These are phyloP conservation scores for Suillus ampliporus DNA, from an alignment of 768 basidiomycete species.

Conservation along the genomic window DNA sequence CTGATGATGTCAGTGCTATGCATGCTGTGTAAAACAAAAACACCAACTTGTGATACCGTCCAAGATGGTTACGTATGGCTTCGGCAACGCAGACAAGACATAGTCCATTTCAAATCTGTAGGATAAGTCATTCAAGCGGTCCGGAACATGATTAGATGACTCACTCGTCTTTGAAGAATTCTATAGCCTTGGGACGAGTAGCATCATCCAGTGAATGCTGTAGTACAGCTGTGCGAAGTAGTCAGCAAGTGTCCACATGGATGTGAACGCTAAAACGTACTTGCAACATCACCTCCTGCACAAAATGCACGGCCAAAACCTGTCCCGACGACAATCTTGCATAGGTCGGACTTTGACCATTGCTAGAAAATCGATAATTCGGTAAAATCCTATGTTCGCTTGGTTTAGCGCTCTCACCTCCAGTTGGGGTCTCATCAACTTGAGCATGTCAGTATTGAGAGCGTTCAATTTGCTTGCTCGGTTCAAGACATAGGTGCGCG, in stretches of 20 bases:
- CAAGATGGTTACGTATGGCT: conserved; percentile 90
- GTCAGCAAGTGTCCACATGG: conserved; percentile 9
- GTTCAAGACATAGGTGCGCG: conserved; percentile 80
- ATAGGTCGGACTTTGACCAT: conserved; percentile 76
- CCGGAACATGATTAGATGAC: conserved; percentile 37
- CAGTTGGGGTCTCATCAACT: conserved; percentile 70
- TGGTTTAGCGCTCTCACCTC: conserved; percentile 58
- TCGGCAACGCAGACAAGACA: conserved; percentile 68
- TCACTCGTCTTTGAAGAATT: conserved; percentile 91
- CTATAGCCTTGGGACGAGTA: conserved; percentile 68
- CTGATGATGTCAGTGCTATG: conserved; percentile 44
- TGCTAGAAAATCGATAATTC: conserved; percentile 49
- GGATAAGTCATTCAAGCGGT: conserved; percentile 16
- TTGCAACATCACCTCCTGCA: conserved; percentile 91
- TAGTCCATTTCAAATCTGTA: conserved; percentile 82
- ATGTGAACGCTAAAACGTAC: conserved; percentile 51
- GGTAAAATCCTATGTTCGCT: conserved; percentile 11
- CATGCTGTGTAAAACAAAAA: conserved; percentile 17
- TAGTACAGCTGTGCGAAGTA: conserved; percentile 55
- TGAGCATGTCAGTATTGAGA: conserved; percentile 80
- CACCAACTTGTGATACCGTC: conserved; percentile 89
- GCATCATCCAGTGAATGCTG: conserved; percentile 51
- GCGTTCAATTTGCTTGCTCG: conserved; percentile 83
- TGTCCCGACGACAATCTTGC: conserved; percentile 72
- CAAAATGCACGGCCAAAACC: conserved; percentile 85